A percentile compares a stretch with the other conserved stretches of the same genome.
These are phyloP conservation scores for Eucalyptus caleyi DNA, from an alignment of 345 rosid species.

Conservation along the genomic window DNA sequence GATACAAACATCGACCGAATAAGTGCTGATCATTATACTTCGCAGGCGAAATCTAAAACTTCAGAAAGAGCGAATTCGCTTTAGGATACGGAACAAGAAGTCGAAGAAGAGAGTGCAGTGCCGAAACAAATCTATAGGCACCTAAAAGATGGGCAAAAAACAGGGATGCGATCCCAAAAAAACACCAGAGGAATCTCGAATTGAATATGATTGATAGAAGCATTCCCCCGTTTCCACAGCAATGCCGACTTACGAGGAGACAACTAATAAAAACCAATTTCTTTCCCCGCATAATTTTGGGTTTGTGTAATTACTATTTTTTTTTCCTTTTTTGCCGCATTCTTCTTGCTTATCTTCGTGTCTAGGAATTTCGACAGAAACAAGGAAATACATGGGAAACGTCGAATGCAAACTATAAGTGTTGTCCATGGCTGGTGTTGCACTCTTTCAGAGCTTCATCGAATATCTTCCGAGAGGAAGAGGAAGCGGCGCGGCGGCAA, in stretches of 20 bases:
- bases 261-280: not conserved
- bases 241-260: not conserved
- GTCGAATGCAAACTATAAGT: not conserved
- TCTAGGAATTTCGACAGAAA: not conserved
- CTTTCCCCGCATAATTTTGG: not conserved
- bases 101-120: not conserved
- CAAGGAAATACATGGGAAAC: not conserved
- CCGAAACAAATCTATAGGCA: not conserved
- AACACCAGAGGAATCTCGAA: not conserved
- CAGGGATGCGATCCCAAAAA: not conserved
- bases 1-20: not conserved
- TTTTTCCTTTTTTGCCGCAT: not conserved
- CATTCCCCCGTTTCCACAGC: not conserved
- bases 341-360: not conserved
- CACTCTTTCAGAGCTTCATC: constrained; percentile 24
- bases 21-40: not conserved
- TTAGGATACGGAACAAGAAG: not conserved
- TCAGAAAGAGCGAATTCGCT: not conserved
- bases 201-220: not conserved
- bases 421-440: not conserved
- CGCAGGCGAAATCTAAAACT: not conserved
- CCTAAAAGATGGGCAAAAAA: not conserved
- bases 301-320: not conserved
- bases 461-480: not conserved
- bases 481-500: not conserved